Base-by-base conservation (phyloP, 2,329 filamentous ascomycete genomes). In the Zymoseptoria crescenta region DNA sequence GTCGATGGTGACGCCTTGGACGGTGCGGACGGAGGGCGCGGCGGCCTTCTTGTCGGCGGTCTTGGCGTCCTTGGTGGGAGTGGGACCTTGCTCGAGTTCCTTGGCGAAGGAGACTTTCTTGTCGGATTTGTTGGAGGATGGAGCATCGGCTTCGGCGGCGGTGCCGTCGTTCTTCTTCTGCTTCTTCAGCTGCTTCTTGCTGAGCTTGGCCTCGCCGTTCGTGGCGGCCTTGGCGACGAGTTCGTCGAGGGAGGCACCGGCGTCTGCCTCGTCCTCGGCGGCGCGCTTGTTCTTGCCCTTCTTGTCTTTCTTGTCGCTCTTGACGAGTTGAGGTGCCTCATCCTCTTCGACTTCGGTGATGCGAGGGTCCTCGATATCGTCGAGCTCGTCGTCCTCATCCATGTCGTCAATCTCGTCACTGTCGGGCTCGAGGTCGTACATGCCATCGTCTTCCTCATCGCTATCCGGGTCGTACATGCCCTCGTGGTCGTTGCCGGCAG, bases 51-150 rank as follows among this genome's bases (percentile, higher is more conserved):
- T 74, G 52, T 67, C 76, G 63, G 82, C 78, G 63, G 73, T 73
- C 50, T 64, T 64, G 56, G 72, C 66, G 62, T 79, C 76, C 65
- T 83, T 78, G 59, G 89, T 87, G 66, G 87, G 86, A 50, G 91
- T 95, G 64, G 94, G 94, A 61, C 94, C 94, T 77, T 96, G 91
- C 81, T 97, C 94, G 64, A 99, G 90, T 77, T 97, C 92, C 84
- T 97, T 96, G 73, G 94, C 93, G 75, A 99, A 99, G 76, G 96
- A 91, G 62, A 99, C 94, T 82, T 96, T 97, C 85, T 96, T 96
- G 76, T 89, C 88, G 59, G 81, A 79, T 81, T 86, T 86, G 65
- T 75, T 76, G 64, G 80, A 65, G 21, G 67, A 63, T 52, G 70
- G 76, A 51, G 79, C 77, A 56, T 70, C 70, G 55, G 61, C 55